Evolutionary conservation across 352 stramenopile genomes (phyloP).

Genomic region (Achlya hypogyna): DNA sequence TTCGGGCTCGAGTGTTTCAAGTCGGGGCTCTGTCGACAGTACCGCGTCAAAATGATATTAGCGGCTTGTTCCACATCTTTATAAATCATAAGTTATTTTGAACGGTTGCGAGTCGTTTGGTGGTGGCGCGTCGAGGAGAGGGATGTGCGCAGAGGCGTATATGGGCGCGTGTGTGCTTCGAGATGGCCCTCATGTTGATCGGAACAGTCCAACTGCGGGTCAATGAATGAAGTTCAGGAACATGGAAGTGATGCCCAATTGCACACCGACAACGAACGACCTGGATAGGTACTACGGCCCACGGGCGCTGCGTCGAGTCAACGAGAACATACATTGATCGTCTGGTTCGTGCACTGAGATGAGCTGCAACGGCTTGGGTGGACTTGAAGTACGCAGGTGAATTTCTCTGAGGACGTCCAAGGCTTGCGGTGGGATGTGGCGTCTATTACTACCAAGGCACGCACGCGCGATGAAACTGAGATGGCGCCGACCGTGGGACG

Average conservation of each 20-base stretch:
- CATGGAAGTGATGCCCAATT: no score
- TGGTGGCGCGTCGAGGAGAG: no score
- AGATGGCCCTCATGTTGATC: no score
- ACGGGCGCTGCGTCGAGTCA: no score
- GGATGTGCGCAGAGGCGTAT: no score
- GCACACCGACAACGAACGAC: no score
- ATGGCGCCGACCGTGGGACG: neutral
- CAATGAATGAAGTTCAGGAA: no score
- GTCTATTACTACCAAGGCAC: neutral
- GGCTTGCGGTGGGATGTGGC: neutral
- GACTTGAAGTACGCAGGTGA: neutral
- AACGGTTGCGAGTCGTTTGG: neutral
- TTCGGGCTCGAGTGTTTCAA: neutral
- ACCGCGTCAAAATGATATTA: neutral
- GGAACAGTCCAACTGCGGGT: no score
- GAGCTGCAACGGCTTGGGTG: neutral
- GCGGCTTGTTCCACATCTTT: neutral
- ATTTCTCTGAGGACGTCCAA: neutral
- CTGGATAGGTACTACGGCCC: no score
- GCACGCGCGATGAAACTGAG: neutral
- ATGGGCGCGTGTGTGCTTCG: no score
- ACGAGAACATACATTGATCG: no score
- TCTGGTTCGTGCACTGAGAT: no score
- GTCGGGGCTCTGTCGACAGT: neutral
- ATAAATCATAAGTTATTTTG: neutral